Evolutionary conservation across 768 basidiomycete species (phyloP).

Genomic region (Lactarius hengduanensis): DNA sequence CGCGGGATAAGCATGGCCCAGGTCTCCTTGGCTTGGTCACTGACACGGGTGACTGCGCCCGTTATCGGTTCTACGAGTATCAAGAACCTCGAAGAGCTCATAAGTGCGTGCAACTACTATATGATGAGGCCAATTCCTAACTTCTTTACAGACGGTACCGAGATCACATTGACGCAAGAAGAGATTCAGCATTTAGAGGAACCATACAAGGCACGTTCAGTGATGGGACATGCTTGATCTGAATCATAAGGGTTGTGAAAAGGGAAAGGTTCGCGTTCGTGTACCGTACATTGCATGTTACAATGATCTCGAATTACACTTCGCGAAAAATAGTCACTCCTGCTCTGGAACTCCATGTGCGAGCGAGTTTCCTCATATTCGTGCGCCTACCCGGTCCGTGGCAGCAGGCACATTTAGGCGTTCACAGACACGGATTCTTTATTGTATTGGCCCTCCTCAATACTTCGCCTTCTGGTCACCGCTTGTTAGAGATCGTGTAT

Average conservation of each 20-base stretch:
- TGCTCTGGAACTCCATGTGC: not conserved
- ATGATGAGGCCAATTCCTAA: not conserved
- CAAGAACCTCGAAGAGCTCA: conserved; percentile 24
- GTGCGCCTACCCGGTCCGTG: conserved; percentile 12
- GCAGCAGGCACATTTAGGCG: not conserved
- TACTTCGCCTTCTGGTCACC: not conserved
- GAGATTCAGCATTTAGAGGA: conserved; percentile 25
- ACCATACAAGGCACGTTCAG: conserved; percentile 25
- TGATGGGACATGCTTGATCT: conserved; percentile 5
- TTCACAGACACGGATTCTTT: no score
- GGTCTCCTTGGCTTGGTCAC: conserved; percentile 40
- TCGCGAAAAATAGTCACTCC: not conserved
- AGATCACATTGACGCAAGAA: conserved; percentile 18
- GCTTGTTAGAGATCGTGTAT: conserved; percentile 10
- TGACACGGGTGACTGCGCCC: conserved; percentile 20
- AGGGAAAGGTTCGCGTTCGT: not conserved
- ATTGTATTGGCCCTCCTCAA: not conserved
- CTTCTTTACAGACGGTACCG: conserved; percentile 12
- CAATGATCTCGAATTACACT: conserved; percentile 1
- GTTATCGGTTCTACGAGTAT: conserved; percentile 23
- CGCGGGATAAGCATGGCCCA: conserved; percentile 45
- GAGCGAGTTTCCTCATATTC: not conserved
- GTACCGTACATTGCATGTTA: no score
- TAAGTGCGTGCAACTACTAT: conserved; percentile 10
- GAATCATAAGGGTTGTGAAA: not conserved